Base-by-base conservation (phyloP, 768 basidiomycete species). In the Kwoniella dejecticola region DNA sequence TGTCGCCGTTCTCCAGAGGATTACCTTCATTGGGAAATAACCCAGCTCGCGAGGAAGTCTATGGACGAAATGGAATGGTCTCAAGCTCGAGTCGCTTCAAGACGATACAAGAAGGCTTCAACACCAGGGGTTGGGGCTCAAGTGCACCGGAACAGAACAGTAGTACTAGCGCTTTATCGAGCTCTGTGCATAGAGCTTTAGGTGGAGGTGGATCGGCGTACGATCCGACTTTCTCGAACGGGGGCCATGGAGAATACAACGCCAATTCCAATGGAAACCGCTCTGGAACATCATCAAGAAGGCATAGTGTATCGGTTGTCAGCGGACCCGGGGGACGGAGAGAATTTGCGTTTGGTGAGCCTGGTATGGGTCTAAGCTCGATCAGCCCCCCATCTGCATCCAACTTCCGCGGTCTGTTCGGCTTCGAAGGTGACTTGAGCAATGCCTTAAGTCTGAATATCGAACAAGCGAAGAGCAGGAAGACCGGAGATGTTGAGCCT, bases 281-380 rank as follows among this genome's bases (percentile, higher is more conserved):
- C 53, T 75, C 74, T 2, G 77, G 77, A 11, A 66, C 72, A 0
- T 72, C 70, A 19, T 69, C 66, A 26, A 54, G 77, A 15, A 54
- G 77, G 31, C 77, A 78, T 45, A 71, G 68, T 36, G 72, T 78
- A 11, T 77, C 75, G 7, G 72, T 78, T 12, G 74, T 75, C 8
- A 67, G 72, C 45, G 75, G 77, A 13, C 72, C 72, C 2, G 67
- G 67, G 17, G 73, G 75, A 19, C 41, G 75, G 19, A 56, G 77
- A 44, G 75, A 75, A 19, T 71, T 76, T 41, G 64, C 66, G 13
- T 76, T 78, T 56, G 70, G 68, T 15, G 68, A 68, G 30, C 48
- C 57, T 13, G 69, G 67, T 2, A 67, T 71, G 67, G 55, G 68
- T 11, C 66, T 65, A 26, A 67, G 59, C 7, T 30, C 63, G 3